Evolutionary conservation across 805 yeast species (phyloP).

Genomic region (Kodamaea laetipori): DNA sequence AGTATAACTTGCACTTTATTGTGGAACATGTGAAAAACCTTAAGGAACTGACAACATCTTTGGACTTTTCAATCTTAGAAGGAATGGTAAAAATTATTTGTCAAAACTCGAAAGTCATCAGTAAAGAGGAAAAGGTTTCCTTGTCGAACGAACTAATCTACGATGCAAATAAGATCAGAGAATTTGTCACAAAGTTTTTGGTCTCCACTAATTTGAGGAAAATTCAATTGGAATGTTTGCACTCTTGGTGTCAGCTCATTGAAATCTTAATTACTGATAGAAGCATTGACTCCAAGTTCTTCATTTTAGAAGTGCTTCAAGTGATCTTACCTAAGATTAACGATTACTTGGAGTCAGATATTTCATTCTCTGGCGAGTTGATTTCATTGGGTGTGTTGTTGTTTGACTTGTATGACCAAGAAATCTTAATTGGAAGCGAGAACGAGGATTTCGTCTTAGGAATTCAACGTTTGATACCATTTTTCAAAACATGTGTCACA

Average conservation of each 20-base stretch:
- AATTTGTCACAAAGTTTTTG: conserved; percentile 47
- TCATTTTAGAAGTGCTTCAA: conserved; percentile 77
- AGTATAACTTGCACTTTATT: conserved; percentile 36
- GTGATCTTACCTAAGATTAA: conserved; percentile 73
- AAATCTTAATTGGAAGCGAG: conserved; percentile 19
- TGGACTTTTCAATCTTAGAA: conserved; percentile 22
- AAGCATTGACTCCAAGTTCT: conserved; percentile 49
- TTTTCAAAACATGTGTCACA: conserved; percentile 71
- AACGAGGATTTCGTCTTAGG: conserved; percentile 24
- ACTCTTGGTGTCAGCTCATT: conserved; percentile 81
- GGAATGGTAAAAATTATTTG: conserved; percentile 26
- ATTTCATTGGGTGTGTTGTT: conserved; percentile 74
- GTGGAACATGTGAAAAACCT: conserved; percentile 35
- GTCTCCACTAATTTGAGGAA: conserved; percentile 50
- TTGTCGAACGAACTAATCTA: conserved; percentile 30
- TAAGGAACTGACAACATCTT: not conserved
- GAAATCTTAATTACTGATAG: conserved; percentile 72
- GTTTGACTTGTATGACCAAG: conserved; percentile 58
- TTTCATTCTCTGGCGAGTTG: conserved; percentile 70
- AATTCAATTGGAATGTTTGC: conserved; percentile 62
- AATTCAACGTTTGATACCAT: conserved; percentile 58
- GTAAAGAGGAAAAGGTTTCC: conserved; percentile 22
- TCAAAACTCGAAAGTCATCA: conserved; percentile 21
- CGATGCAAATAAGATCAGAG: conserved; percentile 31
- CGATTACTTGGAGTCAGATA: conserved; percentile 68